These are phyloP conservation scores for Cladophialophora immunda DNA, from an alignment of 2,329 filamentous ascomycete genomes.

Conservation along the genomic window DNA sequence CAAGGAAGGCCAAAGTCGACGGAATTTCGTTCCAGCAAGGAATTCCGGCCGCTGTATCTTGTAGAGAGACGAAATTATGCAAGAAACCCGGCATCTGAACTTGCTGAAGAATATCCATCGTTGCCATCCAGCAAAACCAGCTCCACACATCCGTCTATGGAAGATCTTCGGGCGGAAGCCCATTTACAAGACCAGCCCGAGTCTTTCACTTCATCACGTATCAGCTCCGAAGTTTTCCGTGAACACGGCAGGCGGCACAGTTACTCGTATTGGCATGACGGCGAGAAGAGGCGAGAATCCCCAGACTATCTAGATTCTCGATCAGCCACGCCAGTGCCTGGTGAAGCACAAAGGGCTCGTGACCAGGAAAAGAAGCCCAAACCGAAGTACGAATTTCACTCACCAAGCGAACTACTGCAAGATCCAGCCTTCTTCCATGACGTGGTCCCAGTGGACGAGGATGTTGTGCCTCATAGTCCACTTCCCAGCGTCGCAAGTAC, in stretches of 20 bases:
- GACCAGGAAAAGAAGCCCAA: slow-evolving; percentile 47
- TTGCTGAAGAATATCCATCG: slow-evolving; percentile 56
- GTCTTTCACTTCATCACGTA: slow-evolving; percentile 31
- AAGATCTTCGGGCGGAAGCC: slow-evolving; percentile 51
- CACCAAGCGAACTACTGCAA: slow-evolving; percentile 55
- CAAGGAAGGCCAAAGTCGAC: slow-evolving; percentile 59
- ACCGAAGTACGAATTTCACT: slow-evolving; percentile 57
- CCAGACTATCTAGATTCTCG: slow-evolving; percentile 67
- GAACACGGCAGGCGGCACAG: slow-evolving; percentile 43
- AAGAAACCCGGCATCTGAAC: slow-evolving; percentile 51
- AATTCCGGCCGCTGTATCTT: slow-evolving; percentile 83
- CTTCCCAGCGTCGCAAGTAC: slow-evolving; percentile 40
- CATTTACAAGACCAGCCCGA: slow-evolving; percentile 41
- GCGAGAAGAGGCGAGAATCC: slow-evolving; percentile 28
- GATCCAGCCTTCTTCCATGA: slow-evolving; percentile 46
- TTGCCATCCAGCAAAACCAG: slow-evolving; percentile 61
- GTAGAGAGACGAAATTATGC: slow-evolving; percentile 69
- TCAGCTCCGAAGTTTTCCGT: slow-evolving; percentile 36
- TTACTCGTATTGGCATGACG: slow-evolving; percentile 35
- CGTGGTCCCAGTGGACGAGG: slow-evolving; percentile 36
- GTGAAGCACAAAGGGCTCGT: slow-evolving; percentile 51
- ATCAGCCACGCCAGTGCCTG: slow-evolving; percentile 74
- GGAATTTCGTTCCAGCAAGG: slow-evolving; percentile 64
- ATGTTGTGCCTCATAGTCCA: slow-evolving; percentile 29
- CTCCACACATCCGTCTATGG: slow-evolving; percentile 57